Evolutionary conservation across 2,329 filamentous ascomycete species (phyloP).

Genomic region (Fusarium sp.): DNA sequence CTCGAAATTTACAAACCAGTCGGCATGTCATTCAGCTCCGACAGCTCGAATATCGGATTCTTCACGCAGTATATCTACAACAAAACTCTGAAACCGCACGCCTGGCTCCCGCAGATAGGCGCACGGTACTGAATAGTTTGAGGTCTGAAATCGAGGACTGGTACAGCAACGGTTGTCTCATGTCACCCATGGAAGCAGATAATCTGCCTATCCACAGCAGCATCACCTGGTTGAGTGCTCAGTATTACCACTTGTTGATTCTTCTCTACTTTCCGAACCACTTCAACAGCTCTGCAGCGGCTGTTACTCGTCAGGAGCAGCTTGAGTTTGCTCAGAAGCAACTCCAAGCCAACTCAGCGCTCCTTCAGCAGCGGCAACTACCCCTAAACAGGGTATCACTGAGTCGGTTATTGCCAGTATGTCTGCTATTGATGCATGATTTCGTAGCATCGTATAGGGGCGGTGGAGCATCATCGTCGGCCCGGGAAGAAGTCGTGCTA

Average conservation of each 20-base stretch:
- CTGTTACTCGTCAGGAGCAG: constrained; percentile 47
- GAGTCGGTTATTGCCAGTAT: constrained; percentile 51
- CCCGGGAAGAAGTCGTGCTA: constrained; percentile 48
- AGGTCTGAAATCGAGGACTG: constrained; percentile 57
- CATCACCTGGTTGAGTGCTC: constrained; percentile 54
- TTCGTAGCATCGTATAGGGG: constrained; percentile 27
- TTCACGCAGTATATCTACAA: constrained; percentile 49
- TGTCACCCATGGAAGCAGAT: constrained; percentile 54
- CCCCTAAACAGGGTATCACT: constrained; percentile 55
- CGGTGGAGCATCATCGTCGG: constrained; percentile 38
- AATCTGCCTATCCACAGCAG: constrained; percentile 57
- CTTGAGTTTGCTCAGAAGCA: constrained; percentile 53
- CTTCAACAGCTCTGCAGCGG: constrained; percentile 48
- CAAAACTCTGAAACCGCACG: constrained; percentile 43
- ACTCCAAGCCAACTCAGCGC: constrained; percentile 52
- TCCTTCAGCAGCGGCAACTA: constrained; percentile 54
- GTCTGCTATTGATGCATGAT: constrained; percentile 49
- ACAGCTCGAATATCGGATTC: constrained; percentile 54
- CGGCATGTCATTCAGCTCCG: constrained; percentile 56
- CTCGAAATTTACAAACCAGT: constrained; percentile 54
- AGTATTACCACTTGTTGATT: constrained; percentile 56
- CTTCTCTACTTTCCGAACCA: constrained; percentile 54
- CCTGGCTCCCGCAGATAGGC: constrained; percentile 45
- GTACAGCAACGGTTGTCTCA: constrained; percentile 56
- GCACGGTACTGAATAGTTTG: constrained; percentile 46